phyloP scores from a whole-genome alignment of 768 basidiomycete species.

The Chalciporus piperatus region DNA sequence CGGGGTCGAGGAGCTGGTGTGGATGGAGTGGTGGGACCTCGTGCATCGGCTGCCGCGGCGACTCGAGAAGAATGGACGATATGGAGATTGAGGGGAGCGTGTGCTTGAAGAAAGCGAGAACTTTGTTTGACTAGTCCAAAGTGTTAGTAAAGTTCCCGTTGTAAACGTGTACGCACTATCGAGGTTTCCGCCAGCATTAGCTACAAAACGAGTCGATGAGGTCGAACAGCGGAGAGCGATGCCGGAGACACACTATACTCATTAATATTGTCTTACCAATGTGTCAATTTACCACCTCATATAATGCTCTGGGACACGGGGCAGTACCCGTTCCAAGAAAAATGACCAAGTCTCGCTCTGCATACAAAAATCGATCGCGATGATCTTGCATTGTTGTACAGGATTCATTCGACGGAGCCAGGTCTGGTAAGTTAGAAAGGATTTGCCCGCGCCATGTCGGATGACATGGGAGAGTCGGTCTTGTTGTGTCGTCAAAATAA shows the following conservation, averaged over 20 bases:
- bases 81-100: slow-evolving; percentile 79
- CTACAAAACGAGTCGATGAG: slow-evolving; percentile 36
- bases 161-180: slow-evolving; percentile 48
- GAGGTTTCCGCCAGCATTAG: slow-evolving; percentile 69
- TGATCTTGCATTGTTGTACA: slow-evolving; percentile 83
- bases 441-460: slow-evolving; percentile 78
- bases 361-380: slow-evolving; percentile 78
- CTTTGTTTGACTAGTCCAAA: slow-evolving; percentile 61
- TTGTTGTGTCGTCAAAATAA: slow-evolving; percentile 85
- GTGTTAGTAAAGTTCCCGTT: slow-evolving; percentile 6
- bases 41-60: slow-evolving; percentile 32
- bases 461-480: slow-evolving; percentile 82
- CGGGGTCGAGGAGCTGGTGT: slow-evolving; percentile 33
- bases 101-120: slow-evolving; percentile 84
- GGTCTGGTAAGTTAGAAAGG: slow-evolving; percentile 83
- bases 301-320: slow-evolving; percentile 73
- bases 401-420: slow-evolving; percentile 79
- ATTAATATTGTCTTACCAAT: slow-evolving; percentile 77
- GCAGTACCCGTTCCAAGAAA: slow-evolving; percentile 62
- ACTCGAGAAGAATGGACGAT: slow-evolving; percentile 81
- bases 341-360: slow-evolving; percentile 67
- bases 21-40: slow-evolving; percentile 31
- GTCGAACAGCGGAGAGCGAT: background rate
- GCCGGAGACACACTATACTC: slow-evolving; percentile 53
- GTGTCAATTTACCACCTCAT: slow-evolving; percentile 76